Evolutionary conservation across 1,284 basidiomycete species (phyloP).

Genomic region (Rhodotorula sp.): DNA sequence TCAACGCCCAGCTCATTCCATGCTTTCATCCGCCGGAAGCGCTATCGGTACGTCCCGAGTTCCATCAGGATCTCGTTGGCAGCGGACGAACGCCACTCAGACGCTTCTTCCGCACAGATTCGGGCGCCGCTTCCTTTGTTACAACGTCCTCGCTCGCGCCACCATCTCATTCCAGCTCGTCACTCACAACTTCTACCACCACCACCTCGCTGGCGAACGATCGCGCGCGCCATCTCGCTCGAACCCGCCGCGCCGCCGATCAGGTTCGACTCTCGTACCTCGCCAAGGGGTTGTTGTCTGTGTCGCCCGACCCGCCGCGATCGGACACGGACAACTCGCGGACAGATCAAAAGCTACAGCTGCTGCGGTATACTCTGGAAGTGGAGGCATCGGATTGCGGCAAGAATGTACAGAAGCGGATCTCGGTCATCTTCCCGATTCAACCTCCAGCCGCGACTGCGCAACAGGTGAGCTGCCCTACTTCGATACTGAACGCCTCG

Average conservation of each 20-base stretch:
- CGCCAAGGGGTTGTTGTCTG: background rate
- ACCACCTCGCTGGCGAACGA: background rate
- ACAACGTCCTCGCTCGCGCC: conserved; percentile 4
- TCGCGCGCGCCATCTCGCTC: background rate
- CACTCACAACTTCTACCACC: no score
- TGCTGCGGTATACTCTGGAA: conserved; percentile 5
- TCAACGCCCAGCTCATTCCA: no score
- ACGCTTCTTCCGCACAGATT: background rate
- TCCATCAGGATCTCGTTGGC: no score
- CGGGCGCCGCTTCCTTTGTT: background rate
- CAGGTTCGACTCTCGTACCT: conserved; percentile 8
- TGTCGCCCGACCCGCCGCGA: background rate
- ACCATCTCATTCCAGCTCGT: background rate
- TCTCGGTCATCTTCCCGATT: conserved; percentile 15
- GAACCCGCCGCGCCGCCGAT: conserved; percentile 8
- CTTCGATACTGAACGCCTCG: no score
- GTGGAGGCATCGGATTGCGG: conserved; percentile 8
- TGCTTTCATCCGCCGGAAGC: no score
- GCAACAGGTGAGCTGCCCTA: no score
- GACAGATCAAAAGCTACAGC: background rate
- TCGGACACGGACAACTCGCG: background rate
- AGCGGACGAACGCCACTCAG: background rate
- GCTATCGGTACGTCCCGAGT: no score
- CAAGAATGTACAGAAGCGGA: background rate
- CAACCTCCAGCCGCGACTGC: no score